Percentiles rank a stretch among this genome's conserved stretches.
Evolutionary conservation across 495 filamentous ascomycete species (phyloP).

Genomic region (Lasiosphaeriaceae sp.): DNA sequence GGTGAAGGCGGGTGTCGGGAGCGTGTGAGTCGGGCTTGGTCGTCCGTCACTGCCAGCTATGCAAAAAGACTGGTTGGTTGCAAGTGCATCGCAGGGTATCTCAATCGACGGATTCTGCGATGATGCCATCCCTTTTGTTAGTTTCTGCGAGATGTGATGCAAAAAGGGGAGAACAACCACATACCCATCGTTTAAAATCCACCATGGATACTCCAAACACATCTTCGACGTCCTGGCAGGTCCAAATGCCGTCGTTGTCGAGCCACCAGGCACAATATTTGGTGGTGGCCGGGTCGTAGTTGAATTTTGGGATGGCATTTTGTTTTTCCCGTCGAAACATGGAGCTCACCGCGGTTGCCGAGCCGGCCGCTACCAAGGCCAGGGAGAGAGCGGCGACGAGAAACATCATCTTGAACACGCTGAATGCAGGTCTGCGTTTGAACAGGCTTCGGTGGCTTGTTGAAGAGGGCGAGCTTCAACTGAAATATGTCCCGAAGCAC

Average conservation of each 20-base stretch:
- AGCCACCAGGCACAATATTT: conserved; percentile 16
- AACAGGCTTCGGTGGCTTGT: too few relatives aligned
- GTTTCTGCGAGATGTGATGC: background rate
- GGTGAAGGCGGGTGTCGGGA: background rate
- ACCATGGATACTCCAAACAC: conserved; percentile 5
- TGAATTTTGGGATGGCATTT: conserved; percentile 15
- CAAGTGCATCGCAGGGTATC: conserved; percentile 5
- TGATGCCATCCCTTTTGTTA: background rate
- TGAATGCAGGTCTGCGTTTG: too few relatives aligned
- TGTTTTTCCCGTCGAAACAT: background rate
- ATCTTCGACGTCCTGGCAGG: conserved; percentile 2
- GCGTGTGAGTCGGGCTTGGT: background rate
- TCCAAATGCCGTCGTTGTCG: conserved; percentile 15
- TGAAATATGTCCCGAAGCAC: too few relatives aligned
- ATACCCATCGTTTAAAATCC: conserved; percentile 11
- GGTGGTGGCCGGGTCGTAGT: conserved; percentile 10
- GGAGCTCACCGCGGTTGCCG: too few relatives aligned
- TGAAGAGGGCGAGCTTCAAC: too few relatives aligned
- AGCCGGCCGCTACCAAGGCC: too few relatives aligned
- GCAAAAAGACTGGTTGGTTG: conserved; percentile 9
- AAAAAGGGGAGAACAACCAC: background rate
- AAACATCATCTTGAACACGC: too few relatives aligned
- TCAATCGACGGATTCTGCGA: conserved; percentile 7
- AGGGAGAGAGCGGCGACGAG: too few relatives aligned
- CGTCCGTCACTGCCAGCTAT: conserved; percentile 3